Conservation (phyloP, 129 eudicot species). For the Chrysanthemum seticuspe region DNA sequence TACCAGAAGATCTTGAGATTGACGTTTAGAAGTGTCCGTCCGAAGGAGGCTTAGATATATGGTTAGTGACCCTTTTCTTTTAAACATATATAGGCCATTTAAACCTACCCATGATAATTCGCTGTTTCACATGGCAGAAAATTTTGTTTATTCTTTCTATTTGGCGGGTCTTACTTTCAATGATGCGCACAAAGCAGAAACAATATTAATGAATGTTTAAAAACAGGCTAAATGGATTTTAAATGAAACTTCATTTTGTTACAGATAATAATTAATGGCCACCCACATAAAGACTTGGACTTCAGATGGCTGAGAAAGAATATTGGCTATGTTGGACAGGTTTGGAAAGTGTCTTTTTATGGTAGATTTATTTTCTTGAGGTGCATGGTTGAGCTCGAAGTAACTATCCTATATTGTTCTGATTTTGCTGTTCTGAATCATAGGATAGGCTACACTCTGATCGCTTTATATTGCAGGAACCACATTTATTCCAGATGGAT, state of each 20-base stretch:
- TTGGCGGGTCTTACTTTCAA: no score
- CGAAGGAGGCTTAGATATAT: no score
- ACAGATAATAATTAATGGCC: constrained; percentile 48
- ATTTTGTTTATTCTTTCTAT: no score
- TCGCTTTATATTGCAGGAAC: constrained; percentile 39
- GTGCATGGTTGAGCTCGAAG: neutral
- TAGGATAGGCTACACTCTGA: neutral
- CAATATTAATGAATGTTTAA: neutral
- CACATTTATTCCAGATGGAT: constrained; percentile 47
- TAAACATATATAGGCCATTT: no score
- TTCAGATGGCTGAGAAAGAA: constrained; percentile 50
- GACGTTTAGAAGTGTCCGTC: no score
- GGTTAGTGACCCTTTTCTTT: no score
- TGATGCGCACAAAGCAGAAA: no score
- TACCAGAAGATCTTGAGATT: no score
- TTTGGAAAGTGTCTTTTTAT: constrained; percentile 19
- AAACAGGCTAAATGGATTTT: neutral
- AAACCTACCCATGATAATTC: no score
- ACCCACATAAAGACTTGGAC: constrained; percentile 43
- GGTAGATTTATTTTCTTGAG: neutral
- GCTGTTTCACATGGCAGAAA: no score
- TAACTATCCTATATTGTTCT: neutral
- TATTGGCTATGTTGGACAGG: constrained; percentile 63
- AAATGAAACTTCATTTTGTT: constrained; percentile 14
- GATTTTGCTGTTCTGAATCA: neutral